Evolutionary conservation across 108 stramenopile genomes (phyloP).

Genomic region (Seminavis robusta): DNA sequence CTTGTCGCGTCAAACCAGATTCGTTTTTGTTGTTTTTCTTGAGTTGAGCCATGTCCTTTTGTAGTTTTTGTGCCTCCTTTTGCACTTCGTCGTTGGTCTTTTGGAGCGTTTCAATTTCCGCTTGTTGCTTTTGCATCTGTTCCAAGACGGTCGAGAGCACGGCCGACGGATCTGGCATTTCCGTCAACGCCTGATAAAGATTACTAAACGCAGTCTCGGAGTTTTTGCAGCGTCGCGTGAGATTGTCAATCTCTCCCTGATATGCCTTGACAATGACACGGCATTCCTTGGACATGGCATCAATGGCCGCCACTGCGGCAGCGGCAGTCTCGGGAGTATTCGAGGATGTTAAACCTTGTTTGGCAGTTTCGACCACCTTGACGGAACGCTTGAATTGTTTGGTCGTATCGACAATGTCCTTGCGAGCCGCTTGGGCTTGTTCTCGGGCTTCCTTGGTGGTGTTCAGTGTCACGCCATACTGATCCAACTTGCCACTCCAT

Average conservation of each 20-base stretch:
- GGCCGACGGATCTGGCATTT: conserved; percentile 47
- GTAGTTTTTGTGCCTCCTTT: not conserved
- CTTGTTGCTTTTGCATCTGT: conserved; percentile 44
- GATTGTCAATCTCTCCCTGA: conserved; percentile 83
- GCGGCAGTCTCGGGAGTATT: conserved; percentile 25
- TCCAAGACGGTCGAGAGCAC: conserved; percentile 36
- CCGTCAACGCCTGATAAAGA: conserved; percentile 45
- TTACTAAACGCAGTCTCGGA: conserved; percentile 51
- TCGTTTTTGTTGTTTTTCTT: conserved; percentile 15
- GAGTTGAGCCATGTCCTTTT: conserved; percentile 40
- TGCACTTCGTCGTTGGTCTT: conserved; percentile 43
- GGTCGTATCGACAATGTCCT: conserved; percentile 68
- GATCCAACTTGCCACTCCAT: conserved; percentile 41
- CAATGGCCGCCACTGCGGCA: conserved; percentile 43
- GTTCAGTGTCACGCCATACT: not conserved
- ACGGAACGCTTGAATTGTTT: conserved; percentile 75
- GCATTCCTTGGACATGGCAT: conserved; percentile 48
- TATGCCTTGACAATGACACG: conserved; percentile 72
- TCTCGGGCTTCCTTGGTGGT: conserved; percentile 55
- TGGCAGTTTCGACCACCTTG: conserved; percentile 48
- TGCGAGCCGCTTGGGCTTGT: conserved; percentile 58
- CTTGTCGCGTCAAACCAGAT: conserved; percentile 31
- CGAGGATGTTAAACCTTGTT: conserved; percentile 8
- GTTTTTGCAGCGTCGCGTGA: conserved; percentile 73
- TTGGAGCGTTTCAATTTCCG: conserved; percentile 41